phyloP scores from a whole-genome alignment of 2,329 filamentous ascomycete species.

The Pseudogymnoascus sp. region DNA sequence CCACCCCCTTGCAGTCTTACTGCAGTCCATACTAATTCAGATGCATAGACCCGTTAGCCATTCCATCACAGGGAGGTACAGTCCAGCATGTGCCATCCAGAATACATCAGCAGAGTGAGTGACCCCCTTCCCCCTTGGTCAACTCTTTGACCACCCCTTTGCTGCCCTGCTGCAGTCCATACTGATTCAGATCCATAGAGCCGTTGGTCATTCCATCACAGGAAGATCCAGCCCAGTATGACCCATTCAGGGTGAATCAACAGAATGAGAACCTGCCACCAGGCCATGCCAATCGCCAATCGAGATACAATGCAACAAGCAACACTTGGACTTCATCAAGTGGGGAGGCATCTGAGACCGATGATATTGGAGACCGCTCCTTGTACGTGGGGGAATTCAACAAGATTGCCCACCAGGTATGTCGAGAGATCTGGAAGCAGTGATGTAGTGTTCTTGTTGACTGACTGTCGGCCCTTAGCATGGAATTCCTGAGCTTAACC shows the following conservation, averaged over 20 bases:
- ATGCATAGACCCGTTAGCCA: background rate
- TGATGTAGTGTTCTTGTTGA: background rate
- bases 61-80: background rate
- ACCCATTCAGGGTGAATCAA: background rate
- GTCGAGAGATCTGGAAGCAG: background rate
- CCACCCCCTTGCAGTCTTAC: too few species aligned
- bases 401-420: conserved; percentile 48
- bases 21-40: background rate
- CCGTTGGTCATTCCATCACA: background rate
- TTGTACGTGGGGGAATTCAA: conserved; percentile 52
- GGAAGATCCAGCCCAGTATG: background rate
- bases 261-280: background rate
- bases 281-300: background rate
- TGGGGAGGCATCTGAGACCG: conserved; percentile 41
- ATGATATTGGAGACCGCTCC: conserved; percentile 41
- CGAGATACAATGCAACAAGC: conserved; percentile 33
- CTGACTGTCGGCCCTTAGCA: conserved; percentile 34
- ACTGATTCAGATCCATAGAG: background rate
- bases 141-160: background rate
- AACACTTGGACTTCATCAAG: conserved; percentile 52
- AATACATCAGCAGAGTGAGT: background rate
- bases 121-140: conserved; percentile 8
- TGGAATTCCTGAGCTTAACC: conserved; percentile 34
- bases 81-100: background rate
- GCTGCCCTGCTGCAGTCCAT: background rate